Conservation (phyloP, 176 grass and related monocot species). For the Pharus latifolius region DNA sequence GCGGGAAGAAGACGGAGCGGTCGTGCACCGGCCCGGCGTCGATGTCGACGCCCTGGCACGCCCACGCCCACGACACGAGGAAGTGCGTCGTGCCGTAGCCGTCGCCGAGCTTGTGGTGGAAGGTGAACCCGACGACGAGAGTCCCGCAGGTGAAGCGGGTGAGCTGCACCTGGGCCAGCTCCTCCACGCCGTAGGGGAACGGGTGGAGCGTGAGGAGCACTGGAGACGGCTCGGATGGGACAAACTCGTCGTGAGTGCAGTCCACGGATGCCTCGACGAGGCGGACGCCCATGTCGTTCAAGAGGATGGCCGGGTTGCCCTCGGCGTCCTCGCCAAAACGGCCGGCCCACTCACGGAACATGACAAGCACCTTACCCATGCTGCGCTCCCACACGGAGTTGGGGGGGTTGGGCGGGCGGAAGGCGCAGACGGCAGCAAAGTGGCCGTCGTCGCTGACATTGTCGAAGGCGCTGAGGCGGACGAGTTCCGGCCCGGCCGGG, state of each 20-base stretch:
- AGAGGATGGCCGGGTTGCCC: background rate
- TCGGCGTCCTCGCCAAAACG: background rate
- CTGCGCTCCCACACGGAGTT: background rate
- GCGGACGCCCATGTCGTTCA: background rate
- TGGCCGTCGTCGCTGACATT: no score
- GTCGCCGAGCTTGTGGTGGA: slow-evolving; percentile 34
- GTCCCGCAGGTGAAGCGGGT: slow-evolving; percentile 39
- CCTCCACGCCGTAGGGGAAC: no score
- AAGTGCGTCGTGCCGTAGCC: slow-evolving; percentile 15
- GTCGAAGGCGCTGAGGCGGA: no score
- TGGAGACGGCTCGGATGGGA: no score
- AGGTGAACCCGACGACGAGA: slow-evolving; percentile 18
- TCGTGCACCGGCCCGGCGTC: background rate
- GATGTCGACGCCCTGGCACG: slow-evolving; percentile 6
- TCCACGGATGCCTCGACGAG: background rate
- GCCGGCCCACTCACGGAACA: background rate
- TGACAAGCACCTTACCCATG: background rate
- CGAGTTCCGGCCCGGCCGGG: no score
- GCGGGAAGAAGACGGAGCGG: slow-evolving; percentile 17
- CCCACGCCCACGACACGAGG: slow-evolving; percentile 23
- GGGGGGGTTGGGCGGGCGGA: background rate
- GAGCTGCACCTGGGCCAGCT: slow-evolving; percentile 3
- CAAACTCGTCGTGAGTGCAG: background rate
- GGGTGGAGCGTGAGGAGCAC: no score
- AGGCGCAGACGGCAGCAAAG: background rate